Evolutionary conservation across 2,329 filamentous ascomycete species (phyloP), one percentile per base, ranked within the genome.

Genomic region (Epichloe scottii): DNA sequence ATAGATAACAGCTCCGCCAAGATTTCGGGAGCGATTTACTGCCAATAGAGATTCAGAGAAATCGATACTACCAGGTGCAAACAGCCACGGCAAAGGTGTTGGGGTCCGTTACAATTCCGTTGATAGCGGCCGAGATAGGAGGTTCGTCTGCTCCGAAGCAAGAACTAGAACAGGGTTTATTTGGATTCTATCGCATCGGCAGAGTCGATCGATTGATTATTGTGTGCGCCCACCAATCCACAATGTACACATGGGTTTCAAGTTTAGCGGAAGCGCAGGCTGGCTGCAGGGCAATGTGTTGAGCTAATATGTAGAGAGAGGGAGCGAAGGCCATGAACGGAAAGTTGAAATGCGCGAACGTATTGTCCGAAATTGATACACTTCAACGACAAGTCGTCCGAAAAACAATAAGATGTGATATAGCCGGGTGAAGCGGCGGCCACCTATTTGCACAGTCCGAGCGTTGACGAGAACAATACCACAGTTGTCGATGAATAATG

Each of bases 1-100:
- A 23, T 8, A 21, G 8, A 34, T 7, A 42, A 14, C 14, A 12
- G 49, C 12, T 14, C 41, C 39, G 49, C 43, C 49, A 51, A 51
- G 49, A 26, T 46, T 15, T 23, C 35, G 26, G n/a, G 12, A 23
- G 35, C 44, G 6, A 51, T 51, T 51, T 37, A 51, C 49, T 38
- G 43, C 49, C 49, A 51, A 51, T 51, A 37, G 30, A 37, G 43
- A n/a, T 35, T 1, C 21, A 51, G 44, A 51, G 49, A 51, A 51
- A 26, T 51, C 38, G 10, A 19, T 14, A 19, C 30, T 46, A 14
- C 44, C 49, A 51, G 49, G 49, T 47, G 44, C 19, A 17, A 38
- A 15, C 38, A 46, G 34, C 14, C 37, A 46, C 26, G 5, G 33
- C 26, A 33, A 33, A 41, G n/a, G 19, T 47, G 44, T 41, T 37